Evolutionary conservation across 2,329 filamentous ascomycete genomes (phyloP), one percentile per base, ranked within the genome.

Genomic region (Hymenoscyphus occultus): DNA sequence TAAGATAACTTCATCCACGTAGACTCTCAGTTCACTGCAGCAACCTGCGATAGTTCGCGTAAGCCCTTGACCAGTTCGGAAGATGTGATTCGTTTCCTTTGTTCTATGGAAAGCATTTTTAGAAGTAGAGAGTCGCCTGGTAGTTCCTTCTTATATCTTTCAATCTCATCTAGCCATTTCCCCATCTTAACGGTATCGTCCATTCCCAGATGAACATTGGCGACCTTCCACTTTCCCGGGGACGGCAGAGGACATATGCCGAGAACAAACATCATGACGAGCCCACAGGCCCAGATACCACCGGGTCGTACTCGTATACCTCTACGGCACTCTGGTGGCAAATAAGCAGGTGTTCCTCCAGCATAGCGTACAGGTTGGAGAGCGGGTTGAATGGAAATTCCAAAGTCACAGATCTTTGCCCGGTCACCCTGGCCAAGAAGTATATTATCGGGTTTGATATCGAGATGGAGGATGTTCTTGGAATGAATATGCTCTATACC

Each of bases 321-420:
- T 45, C 40, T 45, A 16, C 10, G 10, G 40, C 10, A 45, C 40
- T 45, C 40, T 45, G 10, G 40, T 45, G 10, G 40, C n/a, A 45
- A 45, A 16, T 45, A 45, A 45, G 40, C 10, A 45, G 40, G 10
- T 45, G 10, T 45, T 45, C 40, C 40, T 45, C 40, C 10, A 45
- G 13, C 10, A 45, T 45, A 45, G 40, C 10, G n/a, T 60, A 60
- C 22, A 60, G 62, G 61, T 58, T 58, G 39, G 14, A 40, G 32
- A 48, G 48, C 22, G 45, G 61, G 28, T 60, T 59, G 19, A 35
- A 61, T 39, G 56, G 66, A 63, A 39, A 51, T 42, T 60, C 62
- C 64, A 61, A 68, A 68, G 54, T 68, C 64, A 39, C 64, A 68
- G 60, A 68, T 60, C 61, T 64, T 63, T 56, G 66, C 61, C 40